Percentiles rank a stretch among this genome's conserved stretches.
Evolutionary conservation across 306 rosid genomes (phyloP).

Genomic region (Sindora glabra): DNA sequence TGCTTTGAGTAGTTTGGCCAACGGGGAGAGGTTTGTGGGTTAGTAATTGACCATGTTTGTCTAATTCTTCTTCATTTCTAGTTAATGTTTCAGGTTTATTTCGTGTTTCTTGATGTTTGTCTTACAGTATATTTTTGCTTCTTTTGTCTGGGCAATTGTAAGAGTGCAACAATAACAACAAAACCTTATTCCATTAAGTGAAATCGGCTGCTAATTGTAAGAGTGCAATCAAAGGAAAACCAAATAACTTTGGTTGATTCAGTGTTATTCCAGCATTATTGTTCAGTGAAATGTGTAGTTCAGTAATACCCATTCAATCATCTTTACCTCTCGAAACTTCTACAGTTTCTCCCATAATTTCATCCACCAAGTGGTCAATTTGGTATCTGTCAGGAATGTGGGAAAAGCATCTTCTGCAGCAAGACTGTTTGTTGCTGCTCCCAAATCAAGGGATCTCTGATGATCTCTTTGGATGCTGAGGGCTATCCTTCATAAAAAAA

Average conservation of each 20-base stretch:
- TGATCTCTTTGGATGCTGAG: too few species aligned
- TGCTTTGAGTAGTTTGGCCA: background rate
- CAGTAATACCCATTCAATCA: slow-evolving; percentile 11
- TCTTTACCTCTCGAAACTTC: slow-evolving; percentile 15
- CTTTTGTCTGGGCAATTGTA: background rate
- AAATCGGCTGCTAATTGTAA: too few species aligned
- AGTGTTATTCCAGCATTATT: background rate
- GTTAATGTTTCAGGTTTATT: background rate
- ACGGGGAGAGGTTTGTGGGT: background rate
- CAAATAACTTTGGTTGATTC: too few species aligned
- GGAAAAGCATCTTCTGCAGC: slow-evolving; percentile 90
- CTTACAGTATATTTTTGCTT: too few species aligned
- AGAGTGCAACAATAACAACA: too few species aligned
- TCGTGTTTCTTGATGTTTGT: too few species aligned
- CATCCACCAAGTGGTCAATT: slow-evolving; percentile 88
- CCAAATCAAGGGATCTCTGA: slow-evolving; percentile 33
- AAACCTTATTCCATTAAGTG: too few species aligned
- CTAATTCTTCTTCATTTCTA: too few species aligned
- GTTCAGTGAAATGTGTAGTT: background rate
- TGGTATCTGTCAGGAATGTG: slow-evolving; percentile 59
- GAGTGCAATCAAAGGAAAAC: slow-evolving; percentile 1
- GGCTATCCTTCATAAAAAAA: too few species aligned
- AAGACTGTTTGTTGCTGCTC: slow-evolving; percentile 62
- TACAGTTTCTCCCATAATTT: slow-evolving; percentile 60
- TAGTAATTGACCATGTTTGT: background rate